Evolutionary conservation across 345 rosid species (phyloP).

Genomic region (Punica granatum): DNA sequence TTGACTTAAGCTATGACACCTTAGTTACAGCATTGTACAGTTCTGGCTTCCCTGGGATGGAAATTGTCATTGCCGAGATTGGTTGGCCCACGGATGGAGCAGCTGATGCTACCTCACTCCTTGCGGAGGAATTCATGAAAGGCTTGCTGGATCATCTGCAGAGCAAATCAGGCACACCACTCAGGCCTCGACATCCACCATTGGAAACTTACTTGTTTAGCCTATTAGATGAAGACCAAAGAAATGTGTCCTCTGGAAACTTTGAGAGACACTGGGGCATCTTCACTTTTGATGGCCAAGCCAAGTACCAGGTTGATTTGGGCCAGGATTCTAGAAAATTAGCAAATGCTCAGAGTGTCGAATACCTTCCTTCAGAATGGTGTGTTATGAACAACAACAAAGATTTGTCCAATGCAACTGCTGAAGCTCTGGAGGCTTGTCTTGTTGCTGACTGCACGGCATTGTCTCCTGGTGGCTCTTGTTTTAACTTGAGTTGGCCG

Average conservation of each 20-base stretch:
- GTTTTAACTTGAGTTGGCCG: slow-evolving; percentile 71
- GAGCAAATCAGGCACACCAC: slow-evolving; percentile 53
- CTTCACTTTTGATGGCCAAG: slow-evolving; percentile 93
- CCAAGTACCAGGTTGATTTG: slow-evolving; percentile 55
- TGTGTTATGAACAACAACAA: slow-evolving; percentile 71
- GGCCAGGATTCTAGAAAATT: slow-evolving; percentile 48
- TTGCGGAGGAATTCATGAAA: slow-evolving; percentile 54
- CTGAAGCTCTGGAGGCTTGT: slow-evolving; percentile 57
- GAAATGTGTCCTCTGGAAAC: slow-evolving; percentile 45
- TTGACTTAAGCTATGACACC: slow-evolving; percentile 65
- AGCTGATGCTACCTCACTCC: slow-evolving; percentile 49
- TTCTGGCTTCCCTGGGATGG: slow-evolving; percentile 55
- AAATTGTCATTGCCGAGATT: slow-evolving; percentile 58
- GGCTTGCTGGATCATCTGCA: slow-evolving; percentile 55
- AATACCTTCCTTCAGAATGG: slow-evolving; percentile 76
- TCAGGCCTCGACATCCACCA: slow-evolving; percentile 48
- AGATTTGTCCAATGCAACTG: slow-evolving; percentile 64
- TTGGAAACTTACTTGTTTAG: slow-evolving; percentile 55
- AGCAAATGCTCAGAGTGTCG: slow-evolving; percentile 57
- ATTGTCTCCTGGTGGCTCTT: slow-evolving; percentile 67
- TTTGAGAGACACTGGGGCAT: slow-evolving; percentile 92
- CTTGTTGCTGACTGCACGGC: slow-evolving; percentile 61
- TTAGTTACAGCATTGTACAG: slow-evolving; percentile 51
- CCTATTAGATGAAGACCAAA: slow-evolving; percentile 76
- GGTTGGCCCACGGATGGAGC: slow-evolving; percentile 99